Evolutionary conservation across 83 land plant genomes (phyloP), one percentile per base, ranked within the genome.

Genomic region (Thuja plicata): DNA sequence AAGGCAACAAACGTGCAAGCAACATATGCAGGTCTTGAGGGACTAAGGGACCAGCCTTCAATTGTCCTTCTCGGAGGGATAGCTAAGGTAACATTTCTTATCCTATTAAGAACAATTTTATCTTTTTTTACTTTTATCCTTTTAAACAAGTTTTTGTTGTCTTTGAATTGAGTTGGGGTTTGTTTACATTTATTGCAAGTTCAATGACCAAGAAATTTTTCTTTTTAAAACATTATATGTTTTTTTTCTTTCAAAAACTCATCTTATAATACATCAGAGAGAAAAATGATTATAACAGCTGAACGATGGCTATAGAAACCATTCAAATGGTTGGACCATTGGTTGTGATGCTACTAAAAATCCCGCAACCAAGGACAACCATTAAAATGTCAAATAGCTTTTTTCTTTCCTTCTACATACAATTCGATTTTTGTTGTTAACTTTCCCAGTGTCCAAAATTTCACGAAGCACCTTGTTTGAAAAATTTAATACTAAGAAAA

Each of bases 1-100:
- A 95, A 95, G 89, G 97, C 97, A 86, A 95, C 97, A 80, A 95
- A 95, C 87, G 92, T 95, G 16, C 95, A 94, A 54, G 93, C 97
- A 76, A 91, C 97, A 66, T 92, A 90, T 83, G 86, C 89, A 15
- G 97, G 96, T 84, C 37, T 95, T 45, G 89, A 88, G 87, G 95
- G 97, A 73, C 81, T 95, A 3, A 89, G 81, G 41, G 91, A 88
- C 24, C 86, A 87, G 70, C 92, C 88, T 81, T 89, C 93, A 54
- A 92, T 95, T 71, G 91, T 95, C 76, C 88, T 95, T 87, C 97
- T 95, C 84, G 97, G 97, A 41, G 97, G 97, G 38, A 91, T 94
- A 57, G 94, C 94, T 71, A 95, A 95, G 96, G 97, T 94, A 46
- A 13, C 34, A 86, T 30, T 8, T 66, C 24, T 17, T 84, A 24